Evolutionary conservation across 2,329 filamentous ascomycete species (phyloP).

Genomic region (Aspergillus pseudoviridinutans): DNA sequence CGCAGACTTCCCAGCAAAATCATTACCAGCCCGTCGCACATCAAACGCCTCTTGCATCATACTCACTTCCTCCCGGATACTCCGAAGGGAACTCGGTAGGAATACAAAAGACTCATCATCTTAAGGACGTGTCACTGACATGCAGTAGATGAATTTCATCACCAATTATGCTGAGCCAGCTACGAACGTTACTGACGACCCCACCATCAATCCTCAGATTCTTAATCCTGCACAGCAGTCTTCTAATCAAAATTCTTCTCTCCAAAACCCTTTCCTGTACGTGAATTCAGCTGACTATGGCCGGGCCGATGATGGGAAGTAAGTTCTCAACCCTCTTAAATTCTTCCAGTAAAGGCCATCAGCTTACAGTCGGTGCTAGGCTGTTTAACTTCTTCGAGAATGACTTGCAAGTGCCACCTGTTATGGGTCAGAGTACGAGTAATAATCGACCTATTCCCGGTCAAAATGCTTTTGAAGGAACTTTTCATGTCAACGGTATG

Average conservation of each 20-base stretch:
- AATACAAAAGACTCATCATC: neutral
- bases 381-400: conserved; percentile 2
- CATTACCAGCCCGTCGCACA: conserved; percentile 15
- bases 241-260: conserved; percentile 17
- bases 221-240: conserved; percentile 27
- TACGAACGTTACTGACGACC: conserved; percentile 23
- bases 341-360: neutral
- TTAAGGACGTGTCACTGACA: conserved; percentile 9
- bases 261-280: conserved; percentile 27
- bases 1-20: conserved; percentile 17
- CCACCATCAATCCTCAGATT: conserved; percentile 40
- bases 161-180: conserved; percentile 26
- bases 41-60: conserved; percentile 22
- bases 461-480: neutral
- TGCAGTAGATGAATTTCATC: conserved; percentile 24
- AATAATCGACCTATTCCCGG: neutral
- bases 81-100: conserved; percentile 23
- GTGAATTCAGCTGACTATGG: conserved; percentile 25
- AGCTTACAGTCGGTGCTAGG: neutral
- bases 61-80: conserved; percentile 24
- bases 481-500: neutral
- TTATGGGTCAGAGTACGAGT: neutral
- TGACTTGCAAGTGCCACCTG: conserved; percentile 1
- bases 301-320: conserved; percentile 25
- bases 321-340: conserved; percentile 5